These are phyloP conservation scores for Penicillium sp. DNA, from an alignment of 2,329 filamentous ascomycete species.

Conservation along the genomic window DNA sequence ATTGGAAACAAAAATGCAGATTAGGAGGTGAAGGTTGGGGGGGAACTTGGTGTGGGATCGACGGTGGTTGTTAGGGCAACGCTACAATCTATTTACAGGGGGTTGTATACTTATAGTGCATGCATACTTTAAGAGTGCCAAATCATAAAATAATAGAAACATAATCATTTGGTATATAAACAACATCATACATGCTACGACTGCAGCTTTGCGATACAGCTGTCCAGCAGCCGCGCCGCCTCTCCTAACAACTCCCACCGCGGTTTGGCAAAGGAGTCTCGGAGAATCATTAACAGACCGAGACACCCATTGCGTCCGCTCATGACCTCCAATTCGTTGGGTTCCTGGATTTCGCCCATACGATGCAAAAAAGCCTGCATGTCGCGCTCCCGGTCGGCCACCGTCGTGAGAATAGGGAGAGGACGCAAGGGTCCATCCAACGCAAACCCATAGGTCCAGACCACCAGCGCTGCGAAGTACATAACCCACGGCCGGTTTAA, in stretches of 20 bases:
- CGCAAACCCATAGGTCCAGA: constrained; percentile 93
- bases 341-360: constrained; percentile 68
- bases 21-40: constrained; percentile 3
- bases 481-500: constrained; percentile 93
- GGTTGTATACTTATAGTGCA: neutral
- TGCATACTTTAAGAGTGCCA: neutral
- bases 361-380: constrained; percentile 76
- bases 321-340: constrained; percentile 72
- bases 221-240: constrained; percentile 73
- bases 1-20: constrained; percentile 8
- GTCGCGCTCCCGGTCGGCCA: constrained; percentile 66
- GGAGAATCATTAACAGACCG: constrained; percentile 75
- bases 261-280: constrained; percentile 75
- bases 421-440: constrained; percentile 71
- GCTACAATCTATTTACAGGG: neutral
- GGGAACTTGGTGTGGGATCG: constrained; percentile 14
- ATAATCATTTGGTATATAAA: constrained; percentile 6
- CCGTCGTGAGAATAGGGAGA: constrained; percentile 53
- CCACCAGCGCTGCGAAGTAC: constrained; percentile 86
- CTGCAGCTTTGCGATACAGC: constrained; percentile 67
- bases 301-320: constrained; percentile 78
- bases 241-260: constrained; percentile 92
- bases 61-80: constrained; percentile 26
- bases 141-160: neutral
- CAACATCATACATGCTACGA: constrained; percentile 14